phyloP scores from a whole-genome alignment of 2,329 filamentous ascomycete genomes.

The Colletotrichum sidae region DNA sequence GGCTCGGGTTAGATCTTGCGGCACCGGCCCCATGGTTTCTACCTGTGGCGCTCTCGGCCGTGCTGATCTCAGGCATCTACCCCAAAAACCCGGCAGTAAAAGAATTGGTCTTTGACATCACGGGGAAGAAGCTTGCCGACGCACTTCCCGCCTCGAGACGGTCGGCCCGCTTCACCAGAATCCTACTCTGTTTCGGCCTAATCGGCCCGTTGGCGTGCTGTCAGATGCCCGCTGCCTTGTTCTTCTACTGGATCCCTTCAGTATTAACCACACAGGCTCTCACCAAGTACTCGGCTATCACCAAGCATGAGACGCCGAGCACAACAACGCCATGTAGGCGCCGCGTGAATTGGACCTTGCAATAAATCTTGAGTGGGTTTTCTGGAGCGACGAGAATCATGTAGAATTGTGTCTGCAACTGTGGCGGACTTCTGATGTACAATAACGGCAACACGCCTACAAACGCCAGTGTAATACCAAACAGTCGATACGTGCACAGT shows the following conservation, averaged over 20 bases:
- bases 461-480: constrained; percentile 32
- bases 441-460: constrained; percentile 22
- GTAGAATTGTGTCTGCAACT: constrained; percentile 12
- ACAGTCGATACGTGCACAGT: not conserved
- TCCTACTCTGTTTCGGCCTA: constrained; percentile 5
- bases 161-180: constrained; percentile 24
- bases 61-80: constrained; percentile 7
- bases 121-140: not conserved
- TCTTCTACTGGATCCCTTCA: constrained; percentile 54
- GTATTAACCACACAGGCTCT: constrained; percentile 1
- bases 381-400: not conserved
- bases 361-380: not conserved
- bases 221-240: constrained; percentile 53
- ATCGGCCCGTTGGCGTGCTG: constrained; percentile 48
- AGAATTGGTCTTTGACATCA: constrained; percentile 11
- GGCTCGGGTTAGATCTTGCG: constrained; percentile 68
- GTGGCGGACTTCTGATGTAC: constrained; percentile 31
- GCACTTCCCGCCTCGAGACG: constrained; percentile 7
- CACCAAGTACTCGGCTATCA: not conserved
- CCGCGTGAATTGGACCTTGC: not conserved
- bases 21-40: constrained; percentile 62
- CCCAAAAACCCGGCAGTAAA: constrained; percentile 12
- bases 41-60: constrained; percentile 45
- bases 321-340: not conserved
- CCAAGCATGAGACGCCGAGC: not conserved